Percentiles rank a stretch among this genome's conserved stretches.
Evolutionary conservation across 495 filamentous ascomycete genomes (phyloP).

Genomic region (Penicillium herquei): DNA sequence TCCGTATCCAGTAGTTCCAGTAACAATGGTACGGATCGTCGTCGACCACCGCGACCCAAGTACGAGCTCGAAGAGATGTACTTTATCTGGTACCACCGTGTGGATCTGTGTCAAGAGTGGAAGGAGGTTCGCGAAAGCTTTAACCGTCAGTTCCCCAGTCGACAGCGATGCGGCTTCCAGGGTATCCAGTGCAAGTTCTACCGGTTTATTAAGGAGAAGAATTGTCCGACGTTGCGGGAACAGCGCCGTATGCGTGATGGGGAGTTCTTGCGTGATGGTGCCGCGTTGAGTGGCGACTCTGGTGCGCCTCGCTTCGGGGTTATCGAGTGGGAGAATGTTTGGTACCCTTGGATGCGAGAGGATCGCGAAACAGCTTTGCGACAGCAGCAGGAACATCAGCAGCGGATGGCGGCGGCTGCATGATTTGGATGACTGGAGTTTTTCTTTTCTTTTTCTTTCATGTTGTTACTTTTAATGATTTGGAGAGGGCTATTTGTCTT

Average conservation of each 20-base stretch:
- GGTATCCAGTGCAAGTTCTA: conserved; percentile 58
- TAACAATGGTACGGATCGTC: conserved; percentile 35
- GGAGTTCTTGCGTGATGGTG: conserved; percentile 38
- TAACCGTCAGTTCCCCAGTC: conserved; percentile 47
- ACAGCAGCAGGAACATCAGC: conserved; percentile 1
- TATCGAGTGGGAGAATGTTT: conserved; percentile 38
- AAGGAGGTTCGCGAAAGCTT: conserved; percentile 49
- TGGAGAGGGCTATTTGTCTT: conserved; percentile 5
- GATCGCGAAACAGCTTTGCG: conserved; percentile 8
- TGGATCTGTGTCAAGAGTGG: conserved; percentile 52
- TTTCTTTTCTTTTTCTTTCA: conserved; percentile 9
- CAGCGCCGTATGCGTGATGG: conserved; percentile 47
- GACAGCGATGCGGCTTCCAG: conserved; percentile 44
- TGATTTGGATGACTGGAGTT: conserved; percentile 1
- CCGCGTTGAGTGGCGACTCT: conserved; percentile 9
- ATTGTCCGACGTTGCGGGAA: conserved; percentile 44
- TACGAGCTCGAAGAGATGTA: conserved; percentile 54
- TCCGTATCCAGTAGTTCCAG: conserved; percentile 45
- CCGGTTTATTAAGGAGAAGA: conserved; percentile 50
- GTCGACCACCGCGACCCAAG: conserved; percentile 47
- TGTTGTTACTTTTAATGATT: conserved; percentile 6
- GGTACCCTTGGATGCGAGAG: conserved; percentile 48
- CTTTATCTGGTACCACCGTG: conserved; percentile 58
- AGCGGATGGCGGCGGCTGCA: conserved; percentile 4
- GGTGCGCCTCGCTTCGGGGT: conserved; percentile 33